phyloP scores from a whole-genome alignment of 257 asterid genomes.

The Plantago elongata region DNA sequence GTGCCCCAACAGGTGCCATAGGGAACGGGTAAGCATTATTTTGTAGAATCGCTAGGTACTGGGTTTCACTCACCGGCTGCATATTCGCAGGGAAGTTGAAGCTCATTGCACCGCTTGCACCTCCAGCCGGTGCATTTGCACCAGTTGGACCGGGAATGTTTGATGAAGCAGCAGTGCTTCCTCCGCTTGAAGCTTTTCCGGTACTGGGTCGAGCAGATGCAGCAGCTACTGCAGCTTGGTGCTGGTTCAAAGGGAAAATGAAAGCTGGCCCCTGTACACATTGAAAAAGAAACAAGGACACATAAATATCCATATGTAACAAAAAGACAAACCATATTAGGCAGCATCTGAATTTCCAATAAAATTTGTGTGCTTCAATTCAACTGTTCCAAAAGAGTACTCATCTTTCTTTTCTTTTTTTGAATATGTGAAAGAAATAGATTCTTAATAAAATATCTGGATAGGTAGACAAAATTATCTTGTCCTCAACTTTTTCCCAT shows the following conservation, averaged over 20 bases:
- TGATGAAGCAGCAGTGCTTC: conserved; percentile 22
- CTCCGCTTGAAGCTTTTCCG: conserved; percentile 15
- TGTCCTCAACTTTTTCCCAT: too few species aligned
- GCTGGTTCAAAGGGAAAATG: conserved; percentile 86
- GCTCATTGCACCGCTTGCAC: conserved; percentile 53
- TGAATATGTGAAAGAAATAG: too few species aligned
- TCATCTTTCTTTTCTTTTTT: too few species aligned
- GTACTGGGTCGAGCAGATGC: conserved; percentile 39
- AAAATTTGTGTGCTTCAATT: too few species aligned
- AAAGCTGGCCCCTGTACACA: conserved; percentile 72
- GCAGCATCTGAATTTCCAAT: too few species aligned
- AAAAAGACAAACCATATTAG: background rate
- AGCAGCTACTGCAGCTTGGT: conserved; percentile 59
- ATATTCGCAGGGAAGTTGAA: conserved; percentile 70
- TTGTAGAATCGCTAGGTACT: conserved; percentile 77
- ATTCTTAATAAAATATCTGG: too few species aligned
- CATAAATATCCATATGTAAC: background rate
- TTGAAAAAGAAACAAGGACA: background rate
- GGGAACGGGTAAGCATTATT: conserved; percentile 76
- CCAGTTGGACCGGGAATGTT: conserved; percentile 33
- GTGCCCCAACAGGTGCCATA: conserved; percentile 62
- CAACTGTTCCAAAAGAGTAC: too few species aligned
- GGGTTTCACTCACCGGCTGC: conserved; percentile 58
- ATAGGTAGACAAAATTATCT: too few species aligned
- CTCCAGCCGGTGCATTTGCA: conserved; percentile 30